Evolutionary conservation across 768 basidiomycete genomes (phyloP), one percentile per base, ranked within the genome.

Genomic region (Boletellus ananas): DNA sequence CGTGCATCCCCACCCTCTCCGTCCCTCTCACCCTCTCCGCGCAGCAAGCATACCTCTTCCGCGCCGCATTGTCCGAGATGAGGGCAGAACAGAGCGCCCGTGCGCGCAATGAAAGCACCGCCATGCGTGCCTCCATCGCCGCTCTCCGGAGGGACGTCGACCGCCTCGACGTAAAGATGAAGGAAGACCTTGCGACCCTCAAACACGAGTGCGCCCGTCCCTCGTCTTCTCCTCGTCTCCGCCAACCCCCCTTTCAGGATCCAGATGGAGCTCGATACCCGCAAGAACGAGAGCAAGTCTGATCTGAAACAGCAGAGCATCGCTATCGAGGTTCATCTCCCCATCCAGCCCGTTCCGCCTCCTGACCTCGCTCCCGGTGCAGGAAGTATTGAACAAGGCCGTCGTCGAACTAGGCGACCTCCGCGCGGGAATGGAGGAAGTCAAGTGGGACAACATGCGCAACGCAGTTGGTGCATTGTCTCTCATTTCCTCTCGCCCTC

Each of bases 31-130:
- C 49, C 34, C 18, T 46, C 41, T 0, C 20, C 25, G 29, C 18
- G 3, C 60, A 96, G 92, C 90, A 94, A 85, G 94, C 94, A 16
- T 97, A 97, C 67, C 74, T 97, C 29, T 96, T 96, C 69, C 84
- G 86, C 40, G 96, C 96, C 17, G 96, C 95, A 0, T 69, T 98
- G 34, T 90, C 90, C 2, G 94, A 98, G 65, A 74, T 95, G 41
- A 79, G 91, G 17, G 87, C 89, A 4, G 94, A 96, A 63, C 79
- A 91, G 25, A 84, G 86, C 4, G 80, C 91, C 60, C 81, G 79
- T 44, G 85, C 87, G 4, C 81, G 87, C 52, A 96, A 91, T 57
- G 94, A 95, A 60, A 84, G 82, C 35, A 81, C 90, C 12, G 75
- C 86, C n/a, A 81, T 97, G 50, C 78, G 84, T n/a, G 77, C 90